A percentile compares a stretch with the other conserved stretches of the same genome.
These are phyloP conservation scores for Cerrena zonata DNA, from an alignment of 1,284 basidiomycete species.

Conservation along the genomic window DNA sequence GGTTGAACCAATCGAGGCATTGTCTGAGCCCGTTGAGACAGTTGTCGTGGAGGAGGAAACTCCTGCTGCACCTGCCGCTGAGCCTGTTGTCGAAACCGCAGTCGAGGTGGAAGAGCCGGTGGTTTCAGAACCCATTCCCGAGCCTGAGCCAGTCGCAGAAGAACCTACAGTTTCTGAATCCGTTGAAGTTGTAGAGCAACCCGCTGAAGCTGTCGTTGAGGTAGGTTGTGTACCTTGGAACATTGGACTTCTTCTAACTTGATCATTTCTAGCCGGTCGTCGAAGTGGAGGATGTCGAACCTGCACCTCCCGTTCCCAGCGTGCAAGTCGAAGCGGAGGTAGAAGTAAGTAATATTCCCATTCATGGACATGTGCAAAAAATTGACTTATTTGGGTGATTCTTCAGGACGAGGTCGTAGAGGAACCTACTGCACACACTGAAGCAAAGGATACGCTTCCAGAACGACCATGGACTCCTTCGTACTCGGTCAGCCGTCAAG, in stretches of 20 bases:
- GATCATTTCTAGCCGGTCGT: background rate
- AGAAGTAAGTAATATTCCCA: background rate
- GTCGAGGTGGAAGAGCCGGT: constrained; percentile 4
- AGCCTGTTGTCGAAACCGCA: constrained; percentile 7
- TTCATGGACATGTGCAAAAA: background rate
- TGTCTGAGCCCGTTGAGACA: constrained; percentile 13
- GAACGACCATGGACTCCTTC: constrained; percentile 16
- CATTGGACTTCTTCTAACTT: background rate
- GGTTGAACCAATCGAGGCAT: constrained; percentile 17
- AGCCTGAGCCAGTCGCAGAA: constrained; percentile 9
- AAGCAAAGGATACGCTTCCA: constrained; percentile 2
- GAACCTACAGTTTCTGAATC: background rate
- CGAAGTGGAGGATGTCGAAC: background rate
- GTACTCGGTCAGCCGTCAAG: constrained; percentile 15
- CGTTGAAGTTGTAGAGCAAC: background rate
- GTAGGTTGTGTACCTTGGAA: background rate
- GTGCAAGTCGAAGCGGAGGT: background rate
- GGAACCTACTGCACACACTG: background rate
- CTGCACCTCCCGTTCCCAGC: background rate
- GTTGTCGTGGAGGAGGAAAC: constrained; percentile 5
- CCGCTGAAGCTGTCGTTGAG: background rate
- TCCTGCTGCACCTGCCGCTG: constrained; percentile 7
- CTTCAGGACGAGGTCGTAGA: background rate
- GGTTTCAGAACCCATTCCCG: constrained; percentile 7
- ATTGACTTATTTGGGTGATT: background rate